These are phyloP conservation scores for Ceraceosorus bombacis DNA, from an alignment of 1,284 basidiomycete genomes.

Conservation along the genomic window DNA sequence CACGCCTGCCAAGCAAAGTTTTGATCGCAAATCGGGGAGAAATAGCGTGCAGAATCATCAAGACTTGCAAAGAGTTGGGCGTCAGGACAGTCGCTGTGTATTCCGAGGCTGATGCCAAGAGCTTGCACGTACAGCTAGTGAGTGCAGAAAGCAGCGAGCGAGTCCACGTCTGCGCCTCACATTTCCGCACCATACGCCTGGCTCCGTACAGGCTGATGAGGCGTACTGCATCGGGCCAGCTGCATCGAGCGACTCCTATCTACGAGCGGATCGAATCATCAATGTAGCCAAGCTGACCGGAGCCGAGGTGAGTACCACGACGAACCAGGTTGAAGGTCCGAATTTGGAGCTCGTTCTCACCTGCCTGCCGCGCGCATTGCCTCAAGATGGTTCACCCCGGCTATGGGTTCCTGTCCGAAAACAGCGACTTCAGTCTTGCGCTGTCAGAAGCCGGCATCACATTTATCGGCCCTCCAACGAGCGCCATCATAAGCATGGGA, in stretches of 20 bases:
- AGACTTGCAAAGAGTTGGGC: slow-evolving; percentile 77
- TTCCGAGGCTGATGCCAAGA: slow-evolving; percentile 70
- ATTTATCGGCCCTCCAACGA: slow-evolving; percentile 48
- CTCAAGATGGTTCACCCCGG: slow-evolving; percentile 62
- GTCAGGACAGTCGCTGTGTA: slow-evolving; percentile 84
- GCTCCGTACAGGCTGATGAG: slow-evolving; percentile 70
- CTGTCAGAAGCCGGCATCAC: slow-evolving; percentile 27
- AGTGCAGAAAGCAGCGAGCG: too few relatives aligned
- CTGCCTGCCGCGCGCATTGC: background rate
- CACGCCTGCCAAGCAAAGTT: slow-evolving; percentile 30
- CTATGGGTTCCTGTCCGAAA: slow-evolving; percentile 74
- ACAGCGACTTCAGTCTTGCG: slow-evolving; percentile 26
- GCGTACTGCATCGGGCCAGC: slow-evolving; percentile 88
- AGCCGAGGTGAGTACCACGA: slow-evolving; percentile 61
- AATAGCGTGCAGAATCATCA: slow-evolving; percentile 85
- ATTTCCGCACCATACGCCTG: slow-evolving; percentile 50
- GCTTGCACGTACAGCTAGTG: slow-evolving; percentile 58
- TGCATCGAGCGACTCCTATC: slow-evolving; percentile 76
- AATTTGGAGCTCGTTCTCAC: slow-evolving; percentile 1
- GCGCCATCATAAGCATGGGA: slow-evolving; percentile 63
- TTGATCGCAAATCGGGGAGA: slow-evolving; percentile 62
- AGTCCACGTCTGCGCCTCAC: slow-evolving; percentile 24
- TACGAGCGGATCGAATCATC: slow-evolving; percentile 80
- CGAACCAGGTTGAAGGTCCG: slow-evolving; percentile 16
- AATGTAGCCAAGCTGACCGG: slow-evolving; percentile 69